These are phyloP conservation scores for Basidiobolus meristosporus DNA, from an alignment of 371 early-diverging fungal genomes.

Conservation along the genomic window DNA sequence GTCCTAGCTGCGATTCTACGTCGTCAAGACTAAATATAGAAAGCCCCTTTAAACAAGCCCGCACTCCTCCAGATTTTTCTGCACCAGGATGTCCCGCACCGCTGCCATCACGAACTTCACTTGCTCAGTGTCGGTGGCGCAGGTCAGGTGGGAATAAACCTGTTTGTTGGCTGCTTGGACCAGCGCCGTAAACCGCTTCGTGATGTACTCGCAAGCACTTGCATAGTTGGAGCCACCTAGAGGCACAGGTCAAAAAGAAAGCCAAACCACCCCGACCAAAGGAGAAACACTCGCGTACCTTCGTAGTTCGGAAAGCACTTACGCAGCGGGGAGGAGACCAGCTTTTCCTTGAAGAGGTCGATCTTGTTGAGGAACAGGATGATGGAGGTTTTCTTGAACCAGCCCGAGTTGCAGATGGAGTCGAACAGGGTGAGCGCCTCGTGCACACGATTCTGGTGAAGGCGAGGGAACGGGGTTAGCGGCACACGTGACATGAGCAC, in stretches of 20 bases:
- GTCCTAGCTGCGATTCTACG: too few species aligned
- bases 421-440: conserved; percentile 89
- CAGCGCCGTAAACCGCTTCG: conserved; percentile 24
- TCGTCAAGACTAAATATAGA: too few species aligned
- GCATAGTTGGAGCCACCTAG: conserved; percentile 30
- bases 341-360: conserved; percentile 79
- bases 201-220: conserved; percentile 61
- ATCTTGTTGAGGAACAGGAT: conserved; percentile 93
- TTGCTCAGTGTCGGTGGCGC: conserved; percentile 40
- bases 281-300: conserved; percentile 16
- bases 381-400: conserved; percentile 83
- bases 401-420: conserved; percentile 84
- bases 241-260: conserved; percentile 6
- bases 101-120: conserved; percentile 41
- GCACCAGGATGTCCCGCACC: conserved; percentile 46
- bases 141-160: conserved; percentile 31
- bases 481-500: too few species aligned
- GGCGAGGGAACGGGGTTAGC: neutral
- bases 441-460: conserved; percentile 53
- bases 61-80: conserved; percentile 25
- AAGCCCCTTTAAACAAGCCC: too few species aligned
- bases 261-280: neutral
- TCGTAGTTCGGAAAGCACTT: conserved; percentile 79
- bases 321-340: conserved; percentile 47
- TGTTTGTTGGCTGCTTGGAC: conserved; percentile 15